Conservation (phyloP, 2,329 filamentous ascomycete species). For the Stenocarpella maydis region DNA sequence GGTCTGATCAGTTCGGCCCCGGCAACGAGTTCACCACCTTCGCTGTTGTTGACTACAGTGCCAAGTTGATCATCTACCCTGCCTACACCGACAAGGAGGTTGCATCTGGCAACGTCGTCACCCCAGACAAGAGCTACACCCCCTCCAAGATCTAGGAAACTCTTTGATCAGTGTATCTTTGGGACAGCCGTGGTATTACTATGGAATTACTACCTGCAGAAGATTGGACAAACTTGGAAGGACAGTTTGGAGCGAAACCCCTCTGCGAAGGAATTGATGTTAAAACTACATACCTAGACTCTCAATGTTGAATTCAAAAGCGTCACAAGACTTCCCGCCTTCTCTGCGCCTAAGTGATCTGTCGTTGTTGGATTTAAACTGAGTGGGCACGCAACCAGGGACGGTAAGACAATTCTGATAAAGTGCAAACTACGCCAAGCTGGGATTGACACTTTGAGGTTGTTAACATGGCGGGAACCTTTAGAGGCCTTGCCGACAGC, state of each 20-base stretch:
- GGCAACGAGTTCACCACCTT: constrained; percentile 63
- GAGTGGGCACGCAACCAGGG: background rate
- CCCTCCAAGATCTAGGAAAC: constrained; percentile 1
- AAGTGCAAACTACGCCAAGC: background rate
- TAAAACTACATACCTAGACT: background rate
- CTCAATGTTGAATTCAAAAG: background rate
- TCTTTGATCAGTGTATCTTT: background rate
- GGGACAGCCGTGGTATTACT: background rate
- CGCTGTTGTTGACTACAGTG: constrained; percentile 54
- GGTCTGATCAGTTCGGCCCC: constrained; percentile 63
- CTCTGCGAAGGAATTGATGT: background rate
- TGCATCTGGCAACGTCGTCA: constrained; percentile 52
- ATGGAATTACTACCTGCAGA: background rate
- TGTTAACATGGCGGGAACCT: background rate
- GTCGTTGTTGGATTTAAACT: background rate
- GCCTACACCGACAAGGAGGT: constrained; percentile 63
- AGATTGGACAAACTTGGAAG: background rate
- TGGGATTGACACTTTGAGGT: background rate
- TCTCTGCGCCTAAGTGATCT: background rate
- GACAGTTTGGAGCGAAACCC: background rate
- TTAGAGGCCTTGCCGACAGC: background rate
- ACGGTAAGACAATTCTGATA: background rate
- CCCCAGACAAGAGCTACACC: constrained; percentile 58
- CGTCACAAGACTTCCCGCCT: background rate
- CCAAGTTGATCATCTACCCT: constrained; percentile 58